These are phyloP conservation scores for Vigna nakashimae DNA, from an alignment of 306 rosid genomes.

Conservation along the genomic window DNA sequence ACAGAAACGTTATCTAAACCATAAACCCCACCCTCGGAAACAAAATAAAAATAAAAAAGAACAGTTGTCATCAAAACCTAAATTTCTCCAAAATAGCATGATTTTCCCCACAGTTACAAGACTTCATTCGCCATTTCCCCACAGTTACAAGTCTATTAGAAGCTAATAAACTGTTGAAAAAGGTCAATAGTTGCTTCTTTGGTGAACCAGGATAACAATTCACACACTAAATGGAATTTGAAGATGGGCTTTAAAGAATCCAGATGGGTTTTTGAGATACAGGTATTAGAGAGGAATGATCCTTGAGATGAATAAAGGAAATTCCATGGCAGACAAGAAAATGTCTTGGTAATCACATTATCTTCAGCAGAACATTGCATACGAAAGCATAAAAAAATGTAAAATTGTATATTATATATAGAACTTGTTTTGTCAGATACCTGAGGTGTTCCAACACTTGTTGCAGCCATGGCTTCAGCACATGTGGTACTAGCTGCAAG, in stretches of 20 bases:
- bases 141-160: background rate
- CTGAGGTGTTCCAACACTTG: slow-evolving; percentile 98
- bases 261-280: slow-evolving; percentile 1
- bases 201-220: background rate
- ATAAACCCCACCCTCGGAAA: background rate
- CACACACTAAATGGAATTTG: background rate
- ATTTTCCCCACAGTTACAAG: background rate
- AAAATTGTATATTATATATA: slow-evolving; percentile 30
- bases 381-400: slow-evolving; percentile 10
- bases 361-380: slow-evolving; percentile 1
- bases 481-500: slow-evolving; percentile 97
- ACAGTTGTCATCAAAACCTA: slow-evolving; percentile 25
- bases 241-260: slow-evolving; percentile 17
- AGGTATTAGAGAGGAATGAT: slow-evolving; percentile 9
- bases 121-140: background rate
- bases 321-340: background rate
- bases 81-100: slow-evolving; percentile 13
- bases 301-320: background rate
- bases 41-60: background rate
- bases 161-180: slow-evolving; percentile 11
- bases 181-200: slow-evolving; percentile 15
- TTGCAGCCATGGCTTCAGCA: slow-evolving; percentile 99
- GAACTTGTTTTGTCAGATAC: slow-evolving; percentile 48
- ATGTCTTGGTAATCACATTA: background rate
- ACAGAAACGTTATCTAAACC: background rate